These are phyloP conservation scores for Cucurbitaria berberidis DNA, from an alignment of 2,329 filamentous ascomycete species.

Conservation along the genomic window DNA sequence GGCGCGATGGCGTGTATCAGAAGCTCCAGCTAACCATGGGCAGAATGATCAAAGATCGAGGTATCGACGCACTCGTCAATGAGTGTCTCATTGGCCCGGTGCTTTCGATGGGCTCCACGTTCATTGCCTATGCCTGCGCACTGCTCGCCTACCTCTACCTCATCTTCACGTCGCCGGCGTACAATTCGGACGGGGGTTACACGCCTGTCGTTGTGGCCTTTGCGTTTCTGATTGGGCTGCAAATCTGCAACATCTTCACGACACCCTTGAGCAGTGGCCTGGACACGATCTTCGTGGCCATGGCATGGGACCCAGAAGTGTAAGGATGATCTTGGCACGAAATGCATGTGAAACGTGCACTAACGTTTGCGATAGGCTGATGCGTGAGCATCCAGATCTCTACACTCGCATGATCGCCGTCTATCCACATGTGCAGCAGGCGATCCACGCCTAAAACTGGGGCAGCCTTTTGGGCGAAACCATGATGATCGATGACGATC, in stretches of 20 bases:
- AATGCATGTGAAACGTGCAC: not conserved
- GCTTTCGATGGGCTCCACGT: constrained; percentile 77
- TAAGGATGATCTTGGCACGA: not conserved
- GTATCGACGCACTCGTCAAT: constrained; percentile 87
- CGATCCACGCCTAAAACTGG: constrained; percentile 64
- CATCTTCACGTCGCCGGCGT: constrained; percentile 77
- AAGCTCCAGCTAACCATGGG: constrained; percentile 16
- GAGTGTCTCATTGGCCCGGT: constrained; percentile 73
- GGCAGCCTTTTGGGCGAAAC: not conserved
- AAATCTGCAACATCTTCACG: constrained; percentile 88
- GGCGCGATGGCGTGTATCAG: not conserved
- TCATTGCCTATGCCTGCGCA: constrained; percentile 82
- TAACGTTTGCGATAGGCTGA: constrained; percentile 55
- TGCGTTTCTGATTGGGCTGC: constrained; percentile 86
- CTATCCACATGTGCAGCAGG: constrained; percentile 82
- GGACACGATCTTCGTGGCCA: constrained; percentile 88
- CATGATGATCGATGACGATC: constrained; percentile 16
- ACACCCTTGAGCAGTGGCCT: constrained; percentile 88
- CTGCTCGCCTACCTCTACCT: constrained; percentile 88
- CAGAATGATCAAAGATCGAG: constrained; percentile 85
- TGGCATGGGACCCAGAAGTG: constrained; percentile 71
- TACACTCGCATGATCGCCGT: constrained; percentile 79
- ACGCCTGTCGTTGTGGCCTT: constrained; percentile 83
- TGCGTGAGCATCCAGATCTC: constrained; percentile 79
- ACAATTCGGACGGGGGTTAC: constrained; percentile 72